Evolutionary conservation across 306 rosid species (phyloP), one percentile per base, ranked within the genome.

Genomic region (Trifolium subterraneum): DNA sequence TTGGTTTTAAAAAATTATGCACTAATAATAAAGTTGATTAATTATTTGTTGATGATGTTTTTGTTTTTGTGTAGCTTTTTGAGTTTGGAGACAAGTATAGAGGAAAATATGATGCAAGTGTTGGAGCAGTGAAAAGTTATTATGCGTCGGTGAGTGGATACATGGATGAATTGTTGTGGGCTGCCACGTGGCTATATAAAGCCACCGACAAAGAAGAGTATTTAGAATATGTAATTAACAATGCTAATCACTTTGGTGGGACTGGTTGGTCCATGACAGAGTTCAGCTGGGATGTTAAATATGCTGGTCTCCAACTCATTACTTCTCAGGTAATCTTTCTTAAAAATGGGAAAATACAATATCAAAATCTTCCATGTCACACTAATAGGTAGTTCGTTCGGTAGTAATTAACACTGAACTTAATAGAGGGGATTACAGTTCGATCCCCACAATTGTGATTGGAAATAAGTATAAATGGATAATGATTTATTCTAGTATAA

Each of bases 71-170:
- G 86, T 65, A 95, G 99, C 62, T 95, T 87, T 95, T 95, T 73
- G 96, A 88, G 64, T 95, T 95, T 71, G 99, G 90, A 48, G 99
- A 95, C 81, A 88, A 84, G 71, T 81, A 90, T 8, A 88, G 96
- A 68, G 98, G 93, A 18, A 92, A 95, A 29, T 95, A 95, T 71
- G 99, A 95, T 50, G 87, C 59, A 1, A 89, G 96, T 73, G 83
- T 95, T 75, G 93, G 81, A 48, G 96, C 72, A 31, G 99, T 90
- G 87, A 92, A 90, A 92, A 87, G 83, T 74, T 95, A 95, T 88
- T 95, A 95, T 64, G 90, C 93, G 89, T 95, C 99, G 84, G 99
- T 95, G 98, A 95, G 99, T 87, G 99, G 98, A 41, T 92, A 85
- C 83, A 90, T 55, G 82, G 99, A 95, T 73, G 99, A 95, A 83